Evolutionary conservation across 1,284 basidiomycete genomes (phyloP), one percentile per base, ranked within the genome.

Genomic region (Cerioporus squamosus): DNA sequence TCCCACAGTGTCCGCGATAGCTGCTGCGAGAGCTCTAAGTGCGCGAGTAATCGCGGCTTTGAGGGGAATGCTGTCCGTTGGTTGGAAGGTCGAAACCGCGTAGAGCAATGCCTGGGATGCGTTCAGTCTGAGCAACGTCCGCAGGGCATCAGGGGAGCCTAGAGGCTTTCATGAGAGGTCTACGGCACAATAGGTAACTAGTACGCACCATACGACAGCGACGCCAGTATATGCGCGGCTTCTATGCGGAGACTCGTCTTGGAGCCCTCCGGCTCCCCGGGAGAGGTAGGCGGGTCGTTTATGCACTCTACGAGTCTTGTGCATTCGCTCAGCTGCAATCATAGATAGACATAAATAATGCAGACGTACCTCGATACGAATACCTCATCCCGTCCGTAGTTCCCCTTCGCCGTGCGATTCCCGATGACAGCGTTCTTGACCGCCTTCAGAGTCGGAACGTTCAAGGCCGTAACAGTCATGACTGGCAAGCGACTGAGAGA

Each of bases 391-490:
- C 77, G 71, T 0, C 84, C 81, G 3, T 89, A 73, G 8, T 79
- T 70, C 1, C 78, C 68, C 70, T 92, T 92, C 2, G 86, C 87
- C 0, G 82, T 81, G 0, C 88, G 87, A 61, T 90, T 91, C 3
- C 90, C 90, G 39, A 92, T 91, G 55, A 91, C 84, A 1, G 78
- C 70, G 70, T 92, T 92, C 74, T 91, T 91, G 57, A 84, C 77
- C 57, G 78, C 77, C 71, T 89, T 90, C 63, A 91, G 80, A 5
- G 74, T 69, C 0, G 71, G 65, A 3, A 79, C 67, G 18, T 75
- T 72, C 55, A 79, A 66, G n/a, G 70, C 69, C 56, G 67, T 65
- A 18, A 80, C 68, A 6, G 79, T 77, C 80, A 80, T 77, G 46
- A 44, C 39, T 46, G 29, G 5, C n/a, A 22, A n/a, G 42, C 24